These are phyloP conservation scores for Corniculantispora saksenae DNA, from an alignment of 2,329 filamentous ascomycete species.

Conservation along the genomic window DNA sequence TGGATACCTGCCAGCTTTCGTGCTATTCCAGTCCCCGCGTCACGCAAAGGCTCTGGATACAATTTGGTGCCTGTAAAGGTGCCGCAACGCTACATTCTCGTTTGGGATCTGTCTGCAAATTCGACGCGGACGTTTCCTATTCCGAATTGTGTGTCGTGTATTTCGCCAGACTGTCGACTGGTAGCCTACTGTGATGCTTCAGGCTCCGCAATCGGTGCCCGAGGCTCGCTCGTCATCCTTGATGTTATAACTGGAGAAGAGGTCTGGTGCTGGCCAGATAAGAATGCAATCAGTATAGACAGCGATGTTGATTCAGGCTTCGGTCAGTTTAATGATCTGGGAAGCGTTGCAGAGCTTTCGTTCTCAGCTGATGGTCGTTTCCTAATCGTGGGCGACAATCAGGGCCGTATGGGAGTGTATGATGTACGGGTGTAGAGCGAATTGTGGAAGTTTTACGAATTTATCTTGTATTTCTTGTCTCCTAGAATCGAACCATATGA, in stretches of 20 bases:
- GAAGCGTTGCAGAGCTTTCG: constrained; percentile 37
- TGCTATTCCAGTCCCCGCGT: constrained; percentile 31
- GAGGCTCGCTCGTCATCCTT: constrained; percentile 38
- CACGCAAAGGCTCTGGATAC: constrained; percentile 30
- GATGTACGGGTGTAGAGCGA: constrained; percentile 31
- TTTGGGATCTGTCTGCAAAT: constrained; percentile 42
- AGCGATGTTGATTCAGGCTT: constrained; percentile 28
- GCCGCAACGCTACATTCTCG: constrained; percentile 36
- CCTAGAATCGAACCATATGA: background rate
- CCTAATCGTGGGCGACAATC: constrained; percentile 36
- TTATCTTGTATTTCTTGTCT: constrained; percentile 2
- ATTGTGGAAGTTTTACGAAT: background rate
- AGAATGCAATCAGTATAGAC: constrained; percentile 28
- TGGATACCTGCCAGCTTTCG: constrained; percentile 43
- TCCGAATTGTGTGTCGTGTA: constrained; percentile 39
- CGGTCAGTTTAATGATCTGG: constrained; percentile 36
- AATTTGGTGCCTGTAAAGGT: constrained; percentile 37
- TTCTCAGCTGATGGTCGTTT: constrained; percentile 41
- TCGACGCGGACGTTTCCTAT: constrained; percentile 42
- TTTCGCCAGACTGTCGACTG: constrained; percentile 43
- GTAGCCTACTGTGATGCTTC: constrained; percentile 42
- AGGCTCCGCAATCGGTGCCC: constrained; percentile 33
- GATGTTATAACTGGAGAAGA: constrained; percentile 39
- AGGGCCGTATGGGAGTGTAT: constrained; percentile 39
- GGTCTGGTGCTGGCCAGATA: constrained; percentile 42